Evolutionary conservation across 1,284 basidiomycete genomes (phyloP).

Genomic region (Mycena sp.): DNA sequence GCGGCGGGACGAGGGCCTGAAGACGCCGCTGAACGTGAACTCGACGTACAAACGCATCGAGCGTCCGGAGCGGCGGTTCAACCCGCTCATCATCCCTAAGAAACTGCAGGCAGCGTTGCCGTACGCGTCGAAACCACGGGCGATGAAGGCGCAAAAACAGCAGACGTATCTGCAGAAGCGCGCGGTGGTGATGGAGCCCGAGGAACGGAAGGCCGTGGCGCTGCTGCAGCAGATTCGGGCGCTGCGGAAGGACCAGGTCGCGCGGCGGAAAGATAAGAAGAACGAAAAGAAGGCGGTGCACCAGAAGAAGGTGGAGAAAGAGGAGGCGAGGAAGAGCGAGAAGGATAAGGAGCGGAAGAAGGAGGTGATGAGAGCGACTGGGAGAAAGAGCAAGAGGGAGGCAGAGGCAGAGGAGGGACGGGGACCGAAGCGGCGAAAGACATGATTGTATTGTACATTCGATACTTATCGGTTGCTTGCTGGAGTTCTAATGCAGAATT

Average conservation of each 20-base stretch:
- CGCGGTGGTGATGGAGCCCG: constrained; percentile 94
- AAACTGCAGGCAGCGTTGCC: constrained; percentile 92
- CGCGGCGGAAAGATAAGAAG: constrained; percentile 85
- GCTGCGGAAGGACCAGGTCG: constrained; percentile 88
- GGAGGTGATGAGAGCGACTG: constrained; percentile 79
- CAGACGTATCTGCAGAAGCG: constrained; percentile 92
- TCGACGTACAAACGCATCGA: constrained; percentile 90
- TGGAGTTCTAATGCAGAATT: too few relatives aligned
- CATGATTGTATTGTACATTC: too few relatives aligned
- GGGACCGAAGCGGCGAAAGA: constrained; percentile 62
- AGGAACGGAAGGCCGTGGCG: constrained; percentile 94
- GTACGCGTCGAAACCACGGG: constrained; percentile 92
- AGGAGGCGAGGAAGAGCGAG: constrained; percentile 72
- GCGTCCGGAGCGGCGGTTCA: constrained; percentile 88
- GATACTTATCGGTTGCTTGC: too few relatives aligned
- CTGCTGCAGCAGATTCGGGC: constrained; percentile 95
- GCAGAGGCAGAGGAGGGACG: constrained; percentile 65
- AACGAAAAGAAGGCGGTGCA: constrained; percentile 71
- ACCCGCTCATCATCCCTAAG: constrained; percentile 88
- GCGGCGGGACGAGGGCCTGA: constrained; percentile 83
- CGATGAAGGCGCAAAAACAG: constrained; percentile 77
- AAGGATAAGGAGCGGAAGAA: constrained; percentile 85
- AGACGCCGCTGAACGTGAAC: constrained; percentile 86
- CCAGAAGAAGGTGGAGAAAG: constrained; percentile 75
- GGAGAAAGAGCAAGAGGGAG: constrained; percentile 78